Percentiles rank a stretch among this genome's conserved stretches.
Conservation (phyloP, 2,329 filamentous ascomycete species). For the Xylariaceae sp. region DNA sequence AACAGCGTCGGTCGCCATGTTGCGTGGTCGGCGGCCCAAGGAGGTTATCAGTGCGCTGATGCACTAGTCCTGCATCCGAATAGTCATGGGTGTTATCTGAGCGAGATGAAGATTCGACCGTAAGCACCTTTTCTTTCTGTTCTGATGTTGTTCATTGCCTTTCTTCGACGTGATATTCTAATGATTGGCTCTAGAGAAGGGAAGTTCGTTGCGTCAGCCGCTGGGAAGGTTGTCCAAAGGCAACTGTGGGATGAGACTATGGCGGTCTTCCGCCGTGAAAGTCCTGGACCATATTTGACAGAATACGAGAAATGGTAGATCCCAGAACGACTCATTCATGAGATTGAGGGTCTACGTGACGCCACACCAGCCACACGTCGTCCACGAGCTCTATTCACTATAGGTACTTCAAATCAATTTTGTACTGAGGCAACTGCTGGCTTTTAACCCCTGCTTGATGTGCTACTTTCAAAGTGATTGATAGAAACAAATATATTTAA, state of each 20-base stretch:
- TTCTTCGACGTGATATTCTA: too few species aligned
- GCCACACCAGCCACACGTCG: too few species aligned
- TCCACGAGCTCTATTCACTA: too few species aligned
- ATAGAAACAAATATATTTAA: too few species aligned
- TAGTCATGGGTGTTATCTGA: conserved; percentile 16
- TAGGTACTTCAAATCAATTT: background rate
- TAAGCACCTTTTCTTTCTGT: background rate
- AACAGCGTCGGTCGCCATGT: conserved; percentile 3
- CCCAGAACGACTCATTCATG: background rate
- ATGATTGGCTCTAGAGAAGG: conserved; percentile 8
- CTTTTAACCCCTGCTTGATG: background rate
- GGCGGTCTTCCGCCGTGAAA: conserved; percentile 4
- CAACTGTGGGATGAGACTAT: conserved; percentile 20
- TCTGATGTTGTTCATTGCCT: too few species aligned
- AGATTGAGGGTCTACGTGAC: background rate
- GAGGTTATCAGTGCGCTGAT: conserved; percentile 14
- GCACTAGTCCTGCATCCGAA: conserved; percentile 12
- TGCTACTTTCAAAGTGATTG: background rate
- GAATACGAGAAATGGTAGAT: background rate
- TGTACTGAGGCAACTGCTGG: background rate
- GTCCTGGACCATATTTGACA: conserved; percentile 3
- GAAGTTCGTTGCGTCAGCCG: conserved; percentile 14
- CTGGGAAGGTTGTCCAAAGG: conserved; percentile 13
- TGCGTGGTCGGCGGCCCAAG: conserved; percentile 15
- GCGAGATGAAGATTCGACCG: conserved; percentile 19